phyloP scores from a whole-genome alignment of 805 yeast species.

The Zygoascus tannicola region DNA sequence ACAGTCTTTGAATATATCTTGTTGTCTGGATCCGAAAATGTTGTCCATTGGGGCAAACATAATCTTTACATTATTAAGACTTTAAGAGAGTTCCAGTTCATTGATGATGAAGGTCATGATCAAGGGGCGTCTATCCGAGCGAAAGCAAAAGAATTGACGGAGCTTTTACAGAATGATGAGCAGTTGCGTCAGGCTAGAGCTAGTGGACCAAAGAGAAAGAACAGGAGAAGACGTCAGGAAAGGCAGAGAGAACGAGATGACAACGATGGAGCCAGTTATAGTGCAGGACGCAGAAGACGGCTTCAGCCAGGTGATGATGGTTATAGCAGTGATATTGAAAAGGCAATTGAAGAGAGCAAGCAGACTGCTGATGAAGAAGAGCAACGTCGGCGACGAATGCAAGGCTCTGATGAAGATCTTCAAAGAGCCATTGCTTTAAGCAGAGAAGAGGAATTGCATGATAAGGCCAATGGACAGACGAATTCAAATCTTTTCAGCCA shows the following conservation, averaged over 20 bases:
- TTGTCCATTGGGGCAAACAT: slow-evolving; percentile 86
- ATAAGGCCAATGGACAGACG: slow-evolving; percentile 28
- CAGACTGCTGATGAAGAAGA: slow-evolving; percentile 80
- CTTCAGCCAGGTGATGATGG: slow-evolving; percentile 17
- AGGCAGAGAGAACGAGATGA: slow-evolving; percentile 13
- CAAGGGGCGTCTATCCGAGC: slow-evolving; percentile 84
- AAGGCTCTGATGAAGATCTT: slow-evolving; percentile 50
- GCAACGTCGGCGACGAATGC: slow-evolving; percentile 31
- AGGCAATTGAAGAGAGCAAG: slow-evolving; percentile 72
- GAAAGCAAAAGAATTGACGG: slow-evolving; percentile 80
- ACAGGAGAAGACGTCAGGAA: slow-evolving; percentile 13
- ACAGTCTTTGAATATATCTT: slow-evolving; percentile 84
- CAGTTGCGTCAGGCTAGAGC: slow-evolving; percentile 64
- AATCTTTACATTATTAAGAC: slow-evolving; percentile 84
- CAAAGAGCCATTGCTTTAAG: slow-evolving; percentile 62
- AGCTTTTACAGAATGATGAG: slow-evolving; percentile 74
- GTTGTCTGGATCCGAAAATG: slow-evolving; percentile 76
- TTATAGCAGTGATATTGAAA: slow-evolving; percentile 61
- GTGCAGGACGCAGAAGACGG: slow-evolving; percentile 6
- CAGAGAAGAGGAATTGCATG: slow-evolving; percentile 63
- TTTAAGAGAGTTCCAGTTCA: slow-evolving; percentile 76
- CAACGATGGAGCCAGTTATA: no score
- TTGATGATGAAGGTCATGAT: slow-evolving; percentile 69
- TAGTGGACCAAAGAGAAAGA: slow-evolving; percentile 22
- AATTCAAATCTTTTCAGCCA: slow-evolving; percentile 14